These are phyloP conservation scores for Silene latifolia DNA, from an alignment of 148 eudicot genomes.

Conservation along the genomic window DNA sequence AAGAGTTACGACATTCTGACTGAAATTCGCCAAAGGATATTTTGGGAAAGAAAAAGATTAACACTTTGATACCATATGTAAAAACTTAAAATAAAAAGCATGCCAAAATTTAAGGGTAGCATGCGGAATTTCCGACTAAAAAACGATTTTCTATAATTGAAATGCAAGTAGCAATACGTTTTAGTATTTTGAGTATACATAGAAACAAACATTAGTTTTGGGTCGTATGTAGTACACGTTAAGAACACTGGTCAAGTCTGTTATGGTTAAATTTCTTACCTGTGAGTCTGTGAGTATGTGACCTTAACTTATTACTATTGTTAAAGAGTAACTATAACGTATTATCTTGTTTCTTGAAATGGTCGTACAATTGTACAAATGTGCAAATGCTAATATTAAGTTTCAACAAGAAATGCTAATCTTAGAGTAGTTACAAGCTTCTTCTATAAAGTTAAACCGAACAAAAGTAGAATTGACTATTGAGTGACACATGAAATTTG, in stretches of 20 bases:
- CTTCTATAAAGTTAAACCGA: not conserved
- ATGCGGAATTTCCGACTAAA: too few relatives aligned
- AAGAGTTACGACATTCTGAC: too few relatives aligned
- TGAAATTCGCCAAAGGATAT: too few relatives aligned
- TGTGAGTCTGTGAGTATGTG: not conserved
- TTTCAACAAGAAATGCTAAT: not conserved
- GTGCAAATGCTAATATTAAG: not conserved
- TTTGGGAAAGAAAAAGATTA: too few relatives aligned
- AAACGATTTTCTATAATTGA: too few relatives aligned
- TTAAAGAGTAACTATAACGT: conserved; percentile 13
- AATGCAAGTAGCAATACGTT: not conserved
- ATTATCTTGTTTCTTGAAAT: not conserved
- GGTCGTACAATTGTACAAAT: not conserved
- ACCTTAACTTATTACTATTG: not conserved
- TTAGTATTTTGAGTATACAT: not conserved
- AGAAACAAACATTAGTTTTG: not conserved
- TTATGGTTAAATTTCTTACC: not conserved
- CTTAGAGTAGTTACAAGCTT: not conserved
- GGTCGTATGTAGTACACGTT: conserved; percentile 19
- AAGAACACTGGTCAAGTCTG: conserved; percentile 10
- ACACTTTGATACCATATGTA: too few relatives aligned
- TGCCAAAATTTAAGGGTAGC: too few relatives aligned
- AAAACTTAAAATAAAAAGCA: too few relatives aligned
- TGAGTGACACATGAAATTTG: not conserved
- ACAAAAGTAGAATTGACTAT: not conserved